Evolutionary conservation across 1,284 basidiomycete genomes (phyloP).

Genomic region (Cryptococcus wingfieldii): DNA sequence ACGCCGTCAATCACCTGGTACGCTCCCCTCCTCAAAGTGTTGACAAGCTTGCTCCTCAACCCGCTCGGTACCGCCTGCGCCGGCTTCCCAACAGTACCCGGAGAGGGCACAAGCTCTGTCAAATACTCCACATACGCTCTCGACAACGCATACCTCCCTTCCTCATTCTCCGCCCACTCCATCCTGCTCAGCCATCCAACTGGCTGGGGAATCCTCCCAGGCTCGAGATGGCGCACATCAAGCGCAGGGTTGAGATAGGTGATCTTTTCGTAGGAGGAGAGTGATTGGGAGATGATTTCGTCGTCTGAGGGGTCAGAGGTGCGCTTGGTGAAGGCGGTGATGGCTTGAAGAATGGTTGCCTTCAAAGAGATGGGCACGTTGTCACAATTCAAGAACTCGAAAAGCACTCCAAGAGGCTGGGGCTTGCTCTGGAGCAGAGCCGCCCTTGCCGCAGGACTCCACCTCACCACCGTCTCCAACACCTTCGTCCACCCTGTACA

Average conservation of each 20-base stretch:
- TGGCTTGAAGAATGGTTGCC: constrained; percentile 74
- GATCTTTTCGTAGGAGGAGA: constrained; percentile 59
- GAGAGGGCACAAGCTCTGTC: constrained; percentile 63
- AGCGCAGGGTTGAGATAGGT: constrained; percentile 56
- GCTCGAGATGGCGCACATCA: constrained; percentile 27
- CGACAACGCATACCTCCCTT: constrained; percentile 77
- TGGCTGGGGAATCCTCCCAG: constrained; percentile 23
- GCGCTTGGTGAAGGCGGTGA: constrained; percentile 77
- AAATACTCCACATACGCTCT: constrained; percentile 83
- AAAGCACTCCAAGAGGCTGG: constrained; percentile 71
- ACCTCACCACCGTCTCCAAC: constrained; percentile 69
- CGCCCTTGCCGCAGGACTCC: constrained; percentile 54
- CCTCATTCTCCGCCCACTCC: constrained; percentile 76
- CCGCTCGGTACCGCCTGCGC: too few species aligned
- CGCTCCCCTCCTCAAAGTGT: constrained; percentile 59
- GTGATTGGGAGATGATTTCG: constrained; percentile 71
- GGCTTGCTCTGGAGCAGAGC: constrained; percentile 64
- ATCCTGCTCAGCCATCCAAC: constrained; percentile 43
- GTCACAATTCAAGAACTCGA: constrained; percentile 71
- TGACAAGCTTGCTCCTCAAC: constrained; percentile 16
- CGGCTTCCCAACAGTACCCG: neutral
- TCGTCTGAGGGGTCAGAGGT: constrained; percentile 58
- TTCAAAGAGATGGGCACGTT: constrained; percentile 85
- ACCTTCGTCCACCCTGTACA: constrained; percentile 51
- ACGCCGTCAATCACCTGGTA: constrained; percentile 86